phyloP scores from a whole-genome alignment of 2,329 filamentous ascomycete genomes.

The Aspergillus sp. region DNA sequence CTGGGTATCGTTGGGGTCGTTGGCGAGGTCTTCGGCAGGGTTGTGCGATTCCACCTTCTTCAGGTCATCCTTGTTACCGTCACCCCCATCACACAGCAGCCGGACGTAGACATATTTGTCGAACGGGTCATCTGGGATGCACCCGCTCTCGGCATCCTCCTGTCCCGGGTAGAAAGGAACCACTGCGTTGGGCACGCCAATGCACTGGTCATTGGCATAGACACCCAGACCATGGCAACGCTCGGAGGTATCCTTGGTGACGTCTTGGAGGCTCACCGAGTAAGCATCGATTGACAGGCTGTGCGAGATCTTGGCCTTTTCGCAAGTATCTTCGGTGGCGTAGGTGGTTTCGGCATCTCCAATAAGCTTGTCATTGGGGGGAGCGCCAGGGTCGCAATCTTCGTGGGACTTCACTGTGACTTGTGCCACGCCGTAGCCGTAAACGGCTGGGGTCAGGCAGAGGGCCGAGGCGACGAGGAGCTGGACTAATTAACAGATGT shows the following conservation, averaged over 20 bases:
- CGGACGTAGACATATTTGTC: conserved; percentile 8
- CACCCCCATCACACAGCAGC: conserved; percentile 14
- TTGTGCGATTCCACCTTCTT: no score
- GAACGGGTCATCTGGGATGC: conserved; percentile 13
- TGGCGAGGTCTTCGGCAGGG: no score
- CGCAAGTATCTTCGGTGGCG: conserved; percentile 16
- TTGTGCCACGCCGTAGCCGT: conserved; percentile 16
- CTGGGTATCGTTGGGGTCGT: no score
- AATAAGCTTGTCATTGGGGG: not conserved
- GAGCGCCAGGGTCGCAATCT: conserved; percentile 9
- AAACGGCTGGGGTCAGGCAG: conserved; percentile 17
- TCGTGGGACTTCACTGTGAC: conserved; percentile 14
- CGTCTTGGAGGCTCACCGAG: conserved; percentile 10
- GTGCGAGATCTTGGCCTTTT: conserved; percentile 19
- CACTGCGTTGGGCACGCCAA: conserved; percentile 12
- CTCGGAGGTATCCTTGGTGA: conserved; percentile 14
- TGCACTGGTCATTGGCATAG: conserved; percentile 18
- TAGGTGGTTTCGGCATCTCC: not conserved
- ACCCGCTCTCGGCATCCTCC: conserved; percentile 1
- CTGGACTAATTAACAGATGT: not conserved
- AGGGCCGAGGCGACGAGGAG: conserved; percentile 17
- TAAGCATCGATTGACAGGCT: conserved; percentile 19
- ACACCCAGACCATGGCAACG: conserved; percentile 18
- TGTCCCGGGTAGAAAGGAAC: conserved; percentile 12
- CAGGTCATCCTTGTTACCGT: not conserved